Evolutionary conservation across 2,329 filamentous ascomycete genomes (phyloP).

Genomic region (Pseudomassariella vexata): DNA sequence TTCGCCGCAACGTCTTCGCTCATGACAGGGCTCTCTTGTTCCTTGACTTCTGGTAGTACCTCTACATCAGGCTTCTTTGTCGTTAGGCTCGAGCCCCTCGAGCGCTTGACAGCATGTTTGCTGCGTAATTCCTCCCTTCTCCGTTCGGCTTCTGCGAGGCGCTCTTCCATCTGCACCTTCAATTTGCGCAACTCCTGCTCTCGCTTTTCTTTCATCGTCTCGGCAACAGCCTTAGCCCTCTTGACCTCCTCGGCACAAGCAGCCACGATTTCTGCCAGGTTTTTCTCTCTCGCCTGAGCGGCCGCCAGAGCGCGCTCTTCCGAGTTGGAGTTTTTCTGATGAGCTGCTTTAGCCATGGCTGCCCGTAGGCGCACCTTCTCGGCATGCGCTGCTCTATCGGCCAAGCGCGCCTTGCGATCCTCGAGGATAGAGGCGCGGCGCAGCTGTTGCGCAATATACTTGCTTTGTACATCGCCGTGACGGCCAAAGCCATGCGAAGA

Average conservation of each 20-base stretch:
- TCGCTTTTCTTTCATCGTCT: constrained; percentile 74
- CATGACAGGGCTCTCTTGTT: constrained; percentile 39
- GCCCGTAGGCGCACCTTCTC: constrained; percentile 77
- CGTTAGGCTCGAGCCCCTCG: constrained; percentile 45
- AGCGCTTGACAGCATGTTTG: constrained; percentile 45
- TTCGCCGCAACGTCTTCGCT: constrained; percentile 56
- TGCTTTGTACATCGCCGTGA: constrained; percentile 60
- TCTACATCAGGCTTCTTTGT: constrained; percentile 26
- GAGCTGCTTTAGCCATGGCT: constrained; percentile 65
- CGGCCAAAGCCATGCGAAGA: constrained; percentile 55
- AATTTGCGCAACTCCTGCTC: constrained; percentile 67
- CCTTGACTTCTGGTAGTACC: constrained; percentile 41
- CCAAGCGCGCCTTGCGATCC: constrained; percentile 71
- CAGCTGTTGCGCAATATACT: constrained; percentile 71
- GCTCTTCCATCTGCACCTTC: constrained; percentile 72
- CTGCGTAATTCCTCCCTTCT: constrained; percentile 60
- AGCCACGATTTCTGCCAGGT: constrained; percentile 75
- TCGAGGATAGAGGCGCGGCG: constrained; percentile 77
- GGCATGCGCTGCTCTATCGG: constrained; percentile 74
- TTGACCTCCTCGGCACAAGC: constrained; percentile 79
- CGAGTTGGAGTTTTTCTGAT: constrained; percentile 57
- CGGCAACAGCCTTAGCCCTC: constrained; percentile 75
- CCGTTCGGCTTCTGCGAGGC: constrained; percentile 69
- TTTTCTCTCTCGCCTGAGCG: constrained; percentile 71
- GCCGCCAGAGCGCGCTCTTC: constrained; percentile 75